These are phyloP conservation scores for Candida golubevii DNA, from an alignment of 805 yeast genomes.

Conservation along the genomic window DNA sequence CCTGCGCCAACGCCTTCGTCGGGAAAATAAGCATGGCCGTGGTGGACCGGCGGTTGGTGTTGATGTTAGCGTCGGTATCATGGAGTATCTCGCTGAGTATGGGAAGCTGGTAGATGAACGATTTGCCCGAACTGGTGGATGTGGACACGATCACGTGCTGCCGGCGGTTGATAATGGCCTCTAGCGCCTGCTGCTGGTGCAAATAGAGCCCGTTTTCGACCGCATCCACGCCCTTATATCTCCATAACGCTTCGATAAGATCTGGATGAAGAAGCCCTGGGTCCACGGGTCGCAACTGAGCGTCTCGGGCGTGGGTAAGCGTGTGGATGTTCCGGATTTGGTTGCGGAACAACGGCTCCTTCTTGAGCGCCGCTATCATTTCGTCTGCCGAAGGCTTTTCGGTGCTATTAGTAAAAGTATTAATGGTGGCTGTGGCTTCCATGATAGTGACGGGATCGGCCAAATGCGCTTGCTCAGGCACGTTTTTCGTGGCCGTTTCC, in stretches of 20 bases:
- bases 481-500: conserved; percentile 24
- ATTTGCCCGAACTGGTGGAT: conserved; percentile 94
- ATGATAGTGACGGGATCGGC: conserved; percentile 57
- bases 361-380: conserved; percentile 47
- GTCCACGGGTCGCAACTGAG: conserved; percentile 41
- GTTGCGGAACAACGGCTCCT: conserved; percentile 48
- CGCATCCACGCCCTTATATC: conserved; percentile 37
- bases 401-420: neutral
- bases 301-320: conserved; percentile 40
- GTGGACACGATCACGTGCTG: conserved; percentile 85
- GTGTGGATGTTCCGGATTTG: conserved; percentile 58
- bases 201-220: conserved; percentile 52
- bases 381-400: conserved; percentile 23
- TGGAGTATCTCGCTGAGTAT: conserved; percentile 49
- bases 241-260: conserved; percentile 44
- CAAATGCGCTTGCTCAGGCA: conserved; percentile 50
- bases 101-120: conserved; percentile 87
- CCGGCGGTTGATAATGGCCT: conserved; percentile 45
- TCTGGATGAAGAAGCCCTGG: conserved; percentile 46
- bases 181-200: conserved; percentile 80
- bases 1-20: conserved; percentile 96
- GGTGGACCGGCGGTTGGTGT: conserved; percentile 24
- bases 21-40: conserved; percentile 91
- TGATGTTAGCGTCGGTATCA: conserved; percentile 33
- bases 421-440: conserved; percentile 1